A percentile compares a stretch with the other conserved stretches of the same genome.
Conservation (phyloP, 2,329 filamentous ascomycete species). For the Gnomoniopsis sp. region DNA sequence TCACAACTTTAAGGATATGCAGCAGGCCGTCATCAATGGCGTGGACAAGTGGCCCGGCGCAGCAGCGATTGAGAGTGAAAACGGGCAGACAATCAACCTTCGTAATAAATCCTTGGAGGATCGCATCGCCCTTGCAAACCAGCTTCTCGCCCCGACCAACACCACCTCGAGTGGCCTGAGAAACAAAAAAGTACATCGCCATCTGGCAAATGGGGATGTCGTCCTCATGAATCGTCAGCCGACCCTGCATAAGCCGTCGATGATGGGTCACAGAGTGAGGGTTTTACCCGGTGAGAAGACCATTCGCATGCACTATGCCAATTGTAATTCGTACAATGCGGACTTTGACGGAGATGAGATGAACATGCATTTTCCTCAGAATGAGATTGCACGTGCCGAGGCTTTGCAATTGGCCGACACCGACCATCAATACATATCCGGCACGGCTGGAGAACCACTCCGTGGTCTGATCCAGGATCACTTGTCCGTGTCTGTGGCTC, state of each 20-base stretch:
- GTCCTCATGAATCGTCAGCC: slow-evolving; percentile 99
- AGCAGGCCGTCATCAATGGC: slow-evolving; percentile 94
- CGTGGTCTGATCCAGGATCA: slow-evolving; percentile 98
- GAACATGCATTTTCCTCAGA: slow-evolving; percentile 99
- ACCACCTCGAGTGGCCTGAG: slow-evolving; percentile 70
- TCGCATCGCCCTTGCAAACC: slow-evolving; percentile 83
- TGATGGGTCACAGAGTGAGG: slow-evolving; percentile 94
- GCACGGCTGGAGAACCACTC: slow-evolving; percentile 87
- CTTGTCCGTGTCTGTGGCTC: slow-evolving; percentile 86
- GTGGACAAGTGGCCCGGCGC: slow-evolving; percentile 92
- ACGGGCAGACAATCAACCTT: slow-evolving; percentile 84
- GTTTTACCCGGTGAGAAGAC: slow-evolving; percentile 94
- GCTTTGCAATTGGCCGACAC: slow-evolving; percentile 92
- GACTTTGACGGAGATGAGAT: slow-evolving; percentile 99
- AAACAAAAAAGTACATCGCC: slow-evolving; percentile 95
- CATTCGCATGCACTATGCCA: slow-evolving; percentile 99
- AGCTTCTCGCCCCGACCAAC: slow-evolving; percentile 81
- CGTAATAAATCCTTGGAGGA: slow-evolving; percentile 86
- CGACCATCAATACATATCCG: slow-evolving; percentile 94
- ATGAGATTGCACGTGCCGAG: slow-evolving; percentile 89
- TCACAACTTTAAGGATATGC: slow-evolving; percentile 94
- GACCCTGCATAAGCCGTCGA: slow-evolving; percentile 96
- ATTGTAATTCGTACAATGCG: slow-evolving; percentile 98
- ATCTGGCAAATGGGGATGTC: slow-evolving; percentile 93
- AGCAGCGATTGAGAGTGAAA: slow-evolving; percentile 91